These are phyloP conservation scores for Posidonia oceanica DNA, from an alignment of 116 monocot genomes.

Conservation along the genomic window DNA sequence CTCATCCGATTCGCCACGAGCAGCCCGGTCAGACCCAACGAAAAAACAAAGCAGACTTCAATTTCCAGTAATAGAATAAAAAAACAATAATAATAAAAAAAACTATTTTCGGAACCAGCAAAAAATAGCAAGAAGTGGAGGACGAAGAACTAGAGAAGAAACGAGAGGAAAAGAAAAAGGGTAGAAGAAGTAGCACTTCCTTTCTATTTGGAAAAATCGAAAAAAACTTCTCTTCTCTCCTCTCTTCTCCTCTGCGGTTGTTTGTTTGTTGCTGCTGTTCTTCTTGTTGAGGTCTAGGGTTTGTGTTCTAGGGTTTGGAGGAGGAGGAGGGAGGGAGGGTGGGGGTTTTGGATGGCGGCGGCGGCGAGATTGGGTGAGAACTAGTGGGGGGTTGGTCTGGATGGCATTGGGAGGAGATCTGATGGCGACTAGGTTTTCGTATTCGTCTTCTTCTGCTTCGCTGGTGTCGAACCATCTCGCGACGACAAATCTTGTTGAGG, in stretches of 20 bases:
- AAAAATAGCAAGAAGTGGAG: too few relatives aligned
- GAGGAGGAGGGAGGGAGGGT: neutral
- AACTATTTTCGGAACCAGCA: too few relatives aligned
- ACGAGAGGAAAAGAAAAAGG: too few relatives aligned
- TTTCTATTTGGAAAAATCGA: too few relatives aligned
- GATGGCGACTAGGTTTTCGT: constrained; percentile 65
- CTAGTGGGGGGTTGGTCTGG: constrained; percentile 5
- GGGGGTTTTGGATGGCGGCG: constrained; percentile 4
- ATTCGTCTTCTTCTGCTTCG: constrained; percentile 26
- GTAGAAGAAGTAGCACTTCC: too few relatives aligned
- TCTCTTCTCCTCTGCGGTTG: too few relatives aligned
- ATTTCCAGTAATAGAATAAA: too few relatives aligned
- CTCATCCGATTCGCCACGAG: neutral
- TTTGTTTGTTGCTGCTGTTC: neutral
- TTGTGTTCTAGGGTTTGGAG: constrained; percentile 10
- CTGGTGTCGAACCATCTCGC: neutral
- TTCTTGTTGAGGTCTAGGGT: neutral
- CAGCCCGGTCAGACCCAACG: too few relatives aligned
- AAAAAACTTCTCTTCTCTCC: too few relatives aligned
- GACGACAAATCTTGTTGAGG: constrained; percentile 3
- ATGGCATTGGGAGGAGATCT: constrained; percentile 99
- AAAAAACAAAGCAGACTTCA: too few relatives aligned
- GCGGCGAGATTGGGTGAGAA: constrained; percentile 18
- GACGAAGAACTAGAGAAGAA: too few relatives aligned
- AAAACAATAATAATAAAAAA: too few relatives aligned